phyloP scores from a whole-genome alignment of 1,284 basidiomycete species.

The Ceratobasidium sp. region DNA sequence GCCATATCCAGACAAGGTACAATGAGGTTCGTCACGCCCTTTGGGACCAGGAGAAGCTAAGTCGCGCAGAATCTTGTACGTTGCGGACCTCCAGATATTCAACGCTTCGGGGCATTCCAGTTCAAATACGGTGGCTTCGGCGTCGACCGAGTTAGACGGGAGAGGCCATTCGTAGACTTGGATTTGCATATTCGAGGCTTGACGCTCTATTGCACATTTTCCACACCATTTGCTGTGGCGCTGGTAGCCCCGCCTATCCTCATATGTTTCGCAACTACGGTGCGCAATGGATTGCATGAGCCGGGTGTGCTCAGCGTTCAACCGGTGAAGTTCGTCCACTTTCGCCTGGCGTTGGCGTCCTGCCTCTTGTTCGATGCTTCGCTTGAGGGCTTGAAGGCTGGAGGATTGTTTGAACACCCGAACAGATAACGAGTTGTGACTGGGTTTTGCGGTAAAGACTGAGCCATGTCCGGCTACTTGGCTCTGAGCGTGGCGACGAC shows the following conservation, averaged over 20 bases:
- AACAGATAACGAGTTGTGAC: constrained; percentile 53
- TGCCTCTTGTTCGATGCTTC: constrained; percentile 55
- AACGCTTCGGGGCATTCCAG: constrained; percentile 60
- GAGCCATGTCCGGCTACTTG: constrained; percentile 45
- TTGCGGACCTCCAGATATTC: constrained; percentile 62
- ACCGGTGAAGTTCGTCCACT: constrained; percentile 51
- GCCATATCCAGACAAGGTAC: not conserved
- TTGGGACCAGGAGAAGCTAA: not conserved
- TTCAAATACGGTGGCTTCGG: constrained; percentile 63
- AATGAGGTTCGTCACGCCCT: no score
- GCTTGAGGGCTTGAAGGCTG: constrained; percentile 52
- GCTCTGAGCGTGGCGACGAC: constrained; percentile 52
- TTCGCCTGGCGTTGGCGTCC: constrained; percentile 49
- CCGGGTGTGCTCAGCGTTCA: constrained; percentile 44
- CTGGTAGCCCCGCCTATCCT: no score
- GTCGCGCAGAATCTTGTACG: constrained; percentile 56
- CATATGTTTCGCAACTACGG: not conserved
- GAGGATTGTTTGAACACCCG: constrained; percentile 54
- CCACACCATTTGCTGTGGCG: constrained; percentile 48
- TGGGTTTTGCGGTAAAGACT: constrained; percentile 50
- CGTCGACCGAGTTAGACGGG: constrained; percentile 53
- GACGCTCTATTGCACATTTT: constrained; percentile 57
- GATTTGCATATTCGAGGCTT: constrained; percentile 56
- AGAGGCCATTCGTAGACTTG: constrained; percentile 66
- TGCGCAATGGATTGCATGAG: constrained; percentile 38